Evolutionary conservation across 768 basidiomycete genomes (phyloP).

Genomic region (Fomitopsis pulvina): DNA sequence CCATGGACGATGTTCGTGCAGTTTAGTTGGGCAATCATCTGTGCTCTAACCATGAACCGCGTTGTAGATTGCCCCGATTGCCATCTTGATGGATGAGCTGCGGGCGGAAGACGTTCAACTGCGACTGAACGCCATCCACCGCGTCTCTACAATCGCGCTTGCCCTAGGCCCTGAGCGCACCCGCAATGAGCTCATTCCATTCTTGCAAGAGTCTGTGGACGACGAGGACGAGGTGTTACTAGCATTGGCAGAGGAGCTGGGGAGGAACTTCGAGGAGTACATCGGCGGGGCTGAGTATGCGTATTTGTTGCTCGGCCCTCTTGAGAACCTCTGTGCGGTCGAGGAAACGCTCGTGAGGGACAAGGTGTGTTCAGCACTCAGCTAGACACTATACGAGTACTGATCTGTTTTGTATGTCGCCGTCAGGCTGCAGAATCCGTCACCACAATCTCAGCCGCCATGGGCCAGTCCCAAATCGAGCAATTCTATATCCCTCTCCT

Average conservation of each 20-base stretch:
- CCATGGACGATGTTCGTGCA: constrained; percentile 58
- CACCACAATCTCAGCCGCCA: constrained; percentile 75
- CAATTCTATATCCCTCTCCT: constrained; percentile 88
- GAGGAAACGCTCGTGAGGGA: constrained; percentile 98
- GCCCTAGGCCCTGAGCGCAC: constrained; percentile 94
- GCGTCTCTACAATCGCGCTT: constrained; percentile 95
- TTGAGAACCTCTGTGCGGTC: constrained; percentile 93
- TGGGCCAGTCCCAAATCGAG: constrained; percentile 78
- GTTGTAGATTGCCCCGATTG: constrained; percentile 84
- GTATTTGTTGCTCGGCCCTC: constrained; percentile 81
- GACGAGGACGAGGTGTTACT: constrained; percentile 98
- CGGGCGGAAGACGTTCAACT: constrained; percentile 97
- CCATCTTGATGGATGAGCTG: constrained; percentile 95
- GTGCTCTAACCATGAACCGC: no score
- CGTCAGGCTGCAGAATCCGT: constrained; percentile 90
- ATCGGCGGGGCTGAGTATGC: constrained; percentile 86
- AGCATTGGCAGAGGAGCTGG: constrained; percentile 92
- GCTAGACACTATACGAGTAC: neutral
- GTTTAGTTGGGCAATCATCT: neutral
- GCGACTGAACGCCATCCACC: constrained; percentile 93
- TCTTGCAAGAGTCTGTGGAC: constrained; percentile 98
- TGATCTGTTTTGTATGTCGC: constrained; percentile 2
- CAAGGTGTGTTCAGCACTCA: constrained; percentile 52
- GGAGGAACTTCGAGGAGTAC: constrained; percentile 88
- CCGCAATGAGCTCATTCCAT: constrained; percentile 91